A percentile compares a stretch with the other conserved stretches of the same genome.
These are phyloP conservation scores for Penicillium vulpinum DNA, from an alignment of 2,329 filamentous ascomycete species.

Conservation along the genomic window DNA sequence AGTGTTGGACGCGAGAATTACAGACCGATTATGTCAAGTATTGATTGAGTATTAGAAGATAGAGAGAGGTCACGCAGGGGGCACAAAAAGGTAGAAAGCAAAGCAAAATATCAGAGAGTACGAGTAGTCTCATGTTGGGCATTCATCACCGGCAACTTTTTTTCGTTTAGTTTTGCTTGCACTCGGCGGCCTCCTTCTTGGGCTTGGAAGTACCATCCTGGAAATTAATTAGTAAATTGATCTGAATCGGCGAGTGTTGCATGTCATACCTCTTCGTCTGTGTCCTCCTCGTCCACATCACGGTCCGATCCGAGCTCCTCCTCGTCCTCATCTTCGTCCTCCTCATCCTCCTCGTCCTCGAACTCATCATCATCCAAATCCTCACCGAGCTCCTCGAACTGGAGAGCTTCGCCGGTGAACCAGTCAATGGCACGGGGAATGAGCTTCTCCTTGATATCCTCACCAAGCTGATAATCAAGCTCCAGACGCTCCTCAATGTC, in stretches of 20 bases:
- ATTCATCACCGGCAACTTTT: conserved; percentile 20
- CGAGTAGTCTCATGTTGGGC: conserved; percentile 38
- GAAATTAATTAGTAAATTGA: conserved; percentile 22
- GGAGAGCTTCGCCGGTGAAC: conserved; percentile 97
- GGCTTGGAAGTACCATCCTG: conserved; percentile 86
- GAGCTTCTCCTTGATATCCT: conserved; percentile 99
- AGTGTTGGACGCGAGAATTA: conserved; percentile 10
- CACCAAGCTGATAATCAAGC: conserved; percentile 92
- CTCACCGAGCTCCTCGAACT: conserved; percentile 90
- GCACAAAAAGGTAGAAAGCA: conserved; percentile 20
- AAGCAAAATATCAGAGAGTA: conserved; percentile 32
- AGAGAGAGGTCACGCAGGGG: conserved; percentile 11
- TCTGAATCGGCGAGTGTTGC: not conserved
- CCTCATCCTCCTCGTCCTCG: conserved; percentile 88
- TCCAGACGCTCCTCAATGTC: conserved; percentile 98
- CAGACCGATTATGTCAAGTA: conserved; percentile 28
- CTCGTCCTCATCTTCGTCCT: conserved; percentile 85
- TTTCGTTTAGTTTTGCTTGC: conserved; percentile 81
- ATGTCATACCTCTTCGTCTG: conserved; percentile 52
- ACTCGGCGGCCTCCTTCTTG: conserved; percentile 91
- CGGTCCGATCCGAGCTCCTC: conserved; percentile 64
- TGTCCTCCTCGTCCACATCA: conserved; percentile 63
- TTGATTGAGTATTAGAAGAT: conserved; percentile 30
- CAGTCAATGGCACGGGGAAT: conserved; percentile 98
- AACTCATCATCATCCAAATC: conserved; percentile 80